A percentile compares a stretch with the other conserved stretches of the same genome.
These are phyloP conservation scores for Alternaria sp. DNA, from an alignment of 2,329 filamentous ascomycete genomes.

Conservation along the genomic window DNA sequence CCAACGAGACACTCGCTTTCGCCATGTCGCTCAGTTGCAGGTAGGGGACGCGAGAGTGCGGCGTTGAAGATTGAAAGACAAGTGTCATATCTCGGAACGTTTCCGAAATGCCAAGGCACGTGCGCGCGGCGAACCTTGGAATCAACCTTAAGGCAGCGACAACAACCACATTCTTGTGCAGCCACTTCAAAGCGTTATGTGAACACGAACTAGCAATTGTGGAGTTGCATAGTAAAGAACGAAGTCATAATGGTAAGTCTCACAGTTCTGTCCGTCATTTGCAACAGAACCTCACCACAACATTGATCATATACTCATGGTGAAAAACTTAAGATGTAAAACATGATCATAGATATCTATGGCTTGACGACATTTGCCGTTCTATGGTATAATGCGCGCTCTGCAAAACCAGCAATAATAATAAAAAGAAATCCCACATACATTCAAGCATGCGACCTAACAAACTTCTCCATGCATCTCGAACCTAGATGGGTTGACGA, in stretches of 20 bases:
- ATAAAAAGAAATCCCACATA: constrained; percentile 8
- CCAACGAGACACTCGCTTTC: constrained; percentile 37
- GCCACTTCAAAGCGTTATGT: background rate
- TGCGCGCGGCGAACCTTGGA: background rate
- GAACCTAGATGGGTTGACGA: constrained; percentile 21
- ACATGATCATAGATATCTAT: constrained; percentile 8
- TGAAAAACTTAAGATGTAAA: background rate
- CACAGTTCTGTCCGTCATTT: background rate
- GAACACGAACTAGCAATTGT: background rate
- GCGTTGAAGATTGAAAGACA: constrained; percentile 8
- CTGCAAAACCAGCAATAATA: constrained; percentile 4
- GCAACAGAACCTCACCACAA: background rate
- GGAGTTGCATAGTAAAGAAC: background rate
- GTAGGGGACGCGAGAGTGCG: background rate
- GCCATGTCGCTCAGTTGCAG: constrained; percentile 29
- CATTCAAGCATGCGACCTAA: background rate
- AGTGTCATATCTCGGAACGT: constrained; percentile 18
- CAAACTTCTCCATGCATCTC: constrained; percentile 11
- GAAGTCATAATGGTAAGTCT: background rate
- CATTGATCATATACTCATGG: background rate
- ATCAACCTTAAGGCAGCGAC: background rate
- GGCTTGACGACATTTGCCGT: constrained; percentile 9
- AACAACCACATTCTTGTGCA: background rate
- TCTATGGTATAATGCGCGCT: constrained; percentile 17
- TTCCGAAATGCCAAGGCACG: constrained; percentile 16